Base-by-base conservation (phyloP, 2,329 filamentous ascomycete species). In the Chalara sp. region DNA sequence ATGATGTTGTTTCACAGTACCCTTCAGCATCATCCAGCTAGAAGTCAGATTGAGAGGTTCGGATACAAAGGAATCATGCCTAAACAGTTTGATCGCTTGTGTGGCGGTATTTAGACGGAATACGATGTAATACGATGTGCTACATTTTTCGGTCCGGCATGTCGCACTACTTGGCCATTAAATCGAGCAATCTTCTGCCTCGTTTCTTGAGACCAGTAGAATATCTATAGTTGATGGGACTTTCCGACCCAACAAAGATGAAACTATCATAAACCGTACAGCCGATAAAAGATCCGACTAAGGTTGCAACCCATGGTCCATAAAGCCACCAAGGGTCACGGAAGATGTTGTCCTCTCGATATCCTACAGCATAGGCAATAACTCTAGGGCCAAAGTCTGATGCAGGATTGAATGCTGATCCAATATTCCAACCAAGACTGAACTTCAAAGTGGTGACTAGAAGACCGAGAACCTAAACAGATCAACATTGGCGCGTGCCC, bases 331-430 rank as follows among this genome's bases (percentile, higher is more conserved):
- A 76, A 0, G 65, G 62, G 29, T 70, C 66, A 4, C 60, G 66
- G 53, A 76, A 71, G n/a, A 68, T 63, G 50, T 64, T 67, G 46
- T 53, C 60, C 6, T 68, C 65, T 21, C 21, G 21, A 54, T 75
- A 77, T 0, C 74, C 74, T 1, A 76, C 53, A 0, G 69, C 69
- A 1, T 72, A 56, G 33, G 73, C 56, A 0, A 71, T 73, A 3
- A 78, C 64, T 11, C 74, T 69, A 0, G 75, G 74, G 1, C 73
- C 74, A 39, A 78, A 69, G 61, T 78, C 76, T 7, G 74, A 68
- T 10, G 71, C 68, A 0, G 75, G 74, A 35, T 77, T 78, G 53
- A 77, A 62, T 0, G 71, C 71, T 0, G 69, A 68, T 7, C 75
- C 74, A 0, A 74, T 76, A 43, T 75, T 72, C 55, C 69, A 72